These are phyloP conservation scores for Saturnispora bothae DNA, from an alignment of 805 yeast species.

Conservation along the genomic window DNA sequence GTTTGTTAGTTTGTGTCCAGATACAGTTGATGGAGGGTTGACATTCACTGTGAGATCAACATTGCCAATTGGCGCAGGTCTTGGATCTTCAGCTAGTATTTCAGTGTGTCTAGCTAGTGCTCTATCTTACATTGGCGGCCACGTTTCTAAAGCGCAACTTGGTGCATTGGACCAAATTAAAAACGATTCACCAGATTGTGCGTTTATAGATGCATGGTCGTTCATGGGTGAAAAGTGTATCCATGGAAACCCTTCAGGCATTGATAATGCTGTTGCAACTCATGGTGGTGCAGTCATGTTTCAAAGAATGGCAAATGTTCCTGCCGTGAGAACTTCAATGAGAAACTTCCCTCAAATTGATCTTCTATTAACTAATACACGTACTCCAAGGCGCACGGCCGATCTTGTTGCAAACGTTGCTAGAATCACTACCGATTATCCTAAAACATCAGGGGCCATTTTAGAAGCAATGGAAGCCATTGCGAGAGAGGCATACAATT, in stretches of 20 bases:
- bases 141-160: constrained; percentile 32
- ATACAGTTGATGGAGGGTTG: constrained; percentile 35
- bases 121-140: constrained; percentile 49
- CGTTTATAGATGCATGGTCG: constrained; percentile 77
- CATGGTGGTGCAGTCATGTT: constrained; percentile 93
- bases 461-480: constrained; percentile 69
- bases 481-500: constrained; percentile 59
- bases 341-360: constrained; percentile 64
- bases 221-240: constrained; percentile 90
- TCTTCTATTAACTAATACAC: constrained; percentile 73
- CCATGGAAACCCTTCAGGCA: constrained; percentile 95
- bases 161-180: constrained; percentile 27
- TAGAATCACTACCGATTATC: constrained; percentile 38
- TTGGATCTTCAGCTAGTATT: constrained; percentile 88
- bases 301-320: constrained; percentile 49
- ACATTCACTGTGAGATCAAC: constrained; percentile 68
- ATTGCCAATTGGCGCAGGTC: constrained; percentile 91
- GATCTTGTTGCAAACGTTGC: constrained; percentile 72
- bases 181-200: constrained; percentile 32
- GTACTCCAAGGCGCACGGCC: constrained; percentile 81
- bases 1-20: constrained; percentile 46
- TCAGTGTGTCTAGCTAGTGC: constrained; percentile 79
- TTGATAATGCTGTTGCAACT: constrained; percentile 93
- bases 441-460: constrained; percentile 46
- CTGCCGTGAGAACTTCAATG: constrained; percentile 58